phyloP scores from a whole-genome alignment of 371 early-diverging fungal genomes.

The Syncephalastrum contaminatum region DNA sequence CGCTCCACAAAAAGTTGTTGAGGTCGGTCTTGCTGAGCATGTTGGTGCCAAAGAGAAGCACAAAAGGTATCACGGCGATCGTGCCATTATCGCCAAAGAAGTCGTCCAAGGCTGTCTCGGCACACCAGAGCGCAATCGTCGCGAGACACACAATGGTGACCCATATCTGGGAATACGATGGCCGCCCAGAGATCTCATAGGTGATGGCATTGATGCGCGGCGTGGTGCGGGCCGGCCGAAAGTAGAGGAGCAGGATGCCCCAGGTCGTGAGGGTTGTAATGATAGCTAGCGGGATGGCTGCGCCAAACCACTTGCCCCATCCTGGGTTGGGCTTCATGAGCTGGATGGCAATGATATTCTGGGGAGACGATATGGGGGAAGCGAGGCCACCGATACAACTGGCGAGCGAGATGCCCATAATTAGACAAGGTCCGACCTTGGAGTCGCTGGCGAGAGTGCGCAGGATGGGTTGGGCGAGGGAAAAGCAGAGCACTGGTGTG shows the following conservation, averaged over 20 bases:
- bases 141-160: constrained; percentile 55
- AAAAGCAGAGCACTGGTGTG: constrained; percentile 84
- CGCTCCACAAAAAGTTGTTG: constrained; percentile 89
- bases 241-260: constrained; percentile 69
- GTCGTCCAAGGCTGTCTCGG: constrained; percentile 64
- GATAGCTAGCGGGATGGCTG: constrained; percentile 71
- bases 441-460: constrained; percentile 63
- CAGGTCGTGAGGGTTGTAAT: constrained; percentile 74
- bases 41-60: constrained; percentile 85
- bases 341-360: constrained; percentile 86
- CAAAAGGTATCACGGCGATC: constrained; percentile 86
- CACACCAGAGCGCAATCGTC: constrained; percentile 88
- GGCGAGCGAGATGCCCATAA: constrained; percentile 94
- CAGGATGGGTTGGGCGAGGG: constrained; percentile 69
- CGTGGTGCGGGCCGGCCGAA: constrained; percentile 52
- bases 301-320: constrained; percentile 83
- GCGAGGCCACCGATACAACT: constrained; percentile 95
- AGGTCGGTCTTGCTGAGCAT: constrained; percentile 93
- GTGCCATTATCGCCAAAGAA: constrained; percentile 90
- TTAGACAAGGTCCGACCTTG: constrained; percentile 62
- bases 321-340: constrained; percentile 83
- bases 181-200: too few species aligned
- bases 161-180: constrained; percentile 40
- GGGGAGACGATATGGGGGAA: constrained; percentile 93
- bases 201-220: constrained; percentile 33